These are phyloP conservation scores for Truncatella angustata DNA, from an alignment of 2,329 filamentous ascomycete species.

Conservation along the genomic window DNA sequence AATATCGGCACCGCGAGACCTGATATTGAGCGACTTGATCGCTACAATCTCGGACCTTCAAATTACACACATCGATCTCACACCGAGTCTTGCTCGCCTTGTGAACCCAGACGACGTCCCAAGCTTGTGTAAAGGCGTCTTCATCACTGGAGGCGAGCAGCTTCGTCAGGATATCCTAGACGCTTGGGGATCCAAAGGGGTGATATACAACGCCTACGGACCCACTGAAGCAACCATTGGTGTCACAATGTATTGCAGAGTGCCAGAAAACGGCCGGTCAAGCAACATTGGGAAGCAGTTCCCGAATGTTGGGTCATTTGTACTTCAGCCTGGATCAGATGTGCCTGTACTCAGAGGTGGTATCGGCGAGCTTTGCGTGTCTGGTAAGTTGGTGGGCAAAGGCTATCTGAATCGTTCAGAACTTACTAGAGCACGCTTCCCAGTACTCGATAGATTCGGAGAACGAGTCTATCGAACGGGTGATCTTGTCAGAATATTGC, in stretches of 20 bases:
- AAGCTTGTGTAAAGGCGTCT: conserved; percentile 75
- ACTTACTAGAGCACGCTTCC: conserved; percentile 77
- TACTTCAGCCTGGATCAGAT: conserved; percentile 68
- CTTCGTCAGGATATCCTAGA: conserved; percentile 88
- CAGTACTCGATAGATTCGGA: conserved; percentile 52
- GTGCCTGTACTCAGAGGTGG: conserved; percentile 73
- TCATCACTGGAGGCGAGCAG: conserved; percentile 89
- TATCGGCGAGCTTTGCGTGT: conserved; percentile 85
- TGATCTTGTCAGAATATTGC: conserved; percentile 77
- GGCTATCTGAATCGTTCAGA: conserved; percentile 81
- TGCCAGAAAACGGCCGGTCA: conserved; percentile 73
- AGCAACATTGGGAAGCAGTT: conserved; percentile 89
- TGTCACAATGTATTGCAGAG: conserved; percentile 83
- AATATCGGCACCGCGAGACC: conserved; percentile 76
- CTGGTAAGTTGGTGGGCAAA: conserved; percentile 81
- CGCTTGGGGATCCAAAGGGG: conserved; percentile 73
- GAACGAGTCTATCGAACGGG: conserved; percentile 82
- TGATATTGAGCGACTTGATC: conserved; percentile 81
- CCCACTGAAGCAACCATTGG: conserved; percentile 93
- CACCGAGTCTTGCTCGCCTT: conserved; percentile 79
- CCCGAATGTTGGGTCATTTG: conserved; percentile 80
- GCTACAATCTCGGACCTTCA: conserved; percentile 66
- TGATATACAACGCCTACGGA: conserved; percentile 91
- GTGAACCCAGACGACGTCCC: conserved; percentile 79
- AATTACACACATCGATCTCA: conserved; percentile 91